Percentiles rank a stretch among this genome's conserved stretches.
These are phyloP conservation scores for Colletotrichum sp. DNA, from an alignment of 2,329 filamentous ascomycete genomes.

Conservation along the genomic window DNA sequence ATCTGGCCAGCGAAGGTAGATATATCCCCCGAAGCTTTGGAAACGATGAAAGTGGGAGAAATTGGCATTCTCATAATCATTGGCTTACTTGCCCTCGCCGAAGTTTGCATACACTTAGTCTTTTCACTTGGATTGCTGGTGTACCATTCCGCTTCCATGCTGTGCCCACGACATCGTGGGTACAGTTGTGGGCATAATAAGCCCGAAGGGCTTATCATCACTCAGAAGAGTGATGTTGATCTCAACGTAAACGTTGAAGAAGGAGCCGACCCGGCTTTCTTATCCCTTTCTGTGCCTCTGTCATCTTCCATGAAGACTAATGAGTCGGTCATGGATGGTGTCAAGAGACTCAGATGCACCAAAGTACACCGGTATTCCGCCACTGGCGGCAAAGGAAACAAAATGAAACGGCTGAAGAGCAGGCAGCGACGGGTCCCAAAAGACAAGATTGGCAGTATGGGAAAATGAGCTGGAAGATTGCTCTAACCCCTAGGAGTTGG, in stretches of 20 bases:
- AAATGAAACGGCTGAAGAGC: not conserved
- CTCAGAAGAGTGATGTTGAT: not conserved
- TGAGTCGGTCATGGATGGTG: not conserved
- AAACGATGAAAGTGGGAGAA: too few relatives aligned
- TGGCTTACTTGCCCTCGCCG: not conserved
- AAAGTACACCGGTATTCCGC: not conserved
- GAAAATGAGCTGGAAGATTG: not conserved
- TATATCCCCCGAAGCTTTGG: not conserved
- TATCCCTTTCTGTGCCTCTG: not conserved
- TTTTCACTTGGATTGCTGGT: too few relatives aligned
- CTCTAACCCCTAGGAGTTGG: not conserved
- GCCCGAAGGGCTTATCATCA: not conserved
- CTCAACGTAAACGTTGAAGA: not conserved
- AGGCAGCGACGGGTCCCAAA: not conserved
- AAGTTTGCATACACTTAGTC: not conserved
- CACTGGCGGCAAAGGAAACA: not conserved
- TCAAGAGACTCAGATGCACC: not conserved
- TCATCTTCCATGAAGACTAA: not conserved
- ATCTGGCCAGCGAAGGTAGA: not conserved
- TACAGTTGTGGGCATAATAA: not conserved
- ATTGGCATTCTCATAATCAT: not conserved
- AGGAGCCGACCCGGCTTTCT: not conserved
- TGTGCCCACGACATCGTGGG: not conserved
- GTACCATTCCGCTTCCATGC: not conserved
- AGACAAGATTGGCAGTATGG: not conserved